These are phyloP conservation scores for Leccinum pallidistipes DNA, from an alignment of 1,284 basidiomycete genomes.

Conservation along the genomic window DNA sequence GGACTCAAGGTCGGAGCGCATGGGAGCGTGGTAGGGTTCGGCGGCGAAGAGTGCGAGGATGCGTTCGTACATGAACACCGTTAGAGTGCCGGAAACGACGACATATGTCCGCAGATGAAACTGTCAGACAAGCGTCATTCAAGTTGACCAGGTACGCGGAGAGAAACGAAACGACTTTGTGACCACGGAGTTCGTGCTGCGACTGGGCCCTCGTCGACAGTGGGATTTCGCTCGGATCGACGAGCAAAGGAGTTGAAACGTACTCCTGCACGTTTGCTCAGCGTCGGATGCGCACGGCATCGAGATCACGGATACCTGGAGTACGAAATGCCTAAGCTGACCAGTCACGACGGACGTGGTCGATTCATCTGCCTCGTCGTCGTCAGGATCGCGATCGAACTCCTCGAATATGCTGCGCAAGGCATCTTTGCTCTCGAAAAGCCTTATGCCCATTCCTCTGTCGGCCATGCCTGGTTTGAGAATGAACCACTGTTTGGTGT, in stretches of 20 bases:
- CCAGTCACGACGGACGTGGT: conserved; percentile 74
- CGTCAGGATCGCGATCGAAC: conserved; percentile 68
- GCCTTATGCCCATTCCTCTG: conserved; percentile 90
- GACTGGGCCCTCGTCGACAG: conserved; percentile 22
- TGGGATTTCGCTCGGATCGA: conserved; percentile 62
- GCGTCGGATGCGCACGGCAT: conserved; percentile 2
- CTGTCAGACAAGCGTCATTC: conserved; percentile 40
- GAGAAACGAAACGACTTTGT: conserved; percentile 56
- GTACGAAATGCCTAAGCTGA: conserved; percentile 94
- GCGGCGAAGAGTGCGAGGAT: conserved; percentile 88
- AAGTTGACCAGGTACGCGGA: conserved; percentile 6
- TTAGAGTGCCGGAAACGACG: conserved; percentile 79
- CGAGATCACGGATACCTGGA: conserved; percentile 64
- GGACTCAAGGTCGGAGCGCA: conserved; percentile 25
- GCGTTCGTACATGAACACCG: conserved; percentile 77
- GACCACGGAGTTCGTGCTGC: conserved; percentile 44
- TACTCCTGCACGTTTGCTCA: conserved; percentile 67
- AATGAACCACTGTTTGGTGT: conserved; percentile 77
- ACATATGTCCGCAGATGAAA: conserved; percentile 97
- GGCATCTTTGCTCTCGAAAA: conserved; percentile 81
- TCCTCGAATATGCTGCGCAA: conserved; percentile 80
- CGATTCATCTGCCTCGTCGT: conserved; percentile 33
- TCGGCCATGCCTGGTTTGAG: conserved; percentile 98
- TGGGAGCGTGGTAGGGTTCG: conserved; percentile 56
- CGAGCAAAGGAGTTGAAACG: conserved; percentile 69